phyloP scores from a whole-genome alignment of 345 rosid species.

The Turnera subulata region DNA sequence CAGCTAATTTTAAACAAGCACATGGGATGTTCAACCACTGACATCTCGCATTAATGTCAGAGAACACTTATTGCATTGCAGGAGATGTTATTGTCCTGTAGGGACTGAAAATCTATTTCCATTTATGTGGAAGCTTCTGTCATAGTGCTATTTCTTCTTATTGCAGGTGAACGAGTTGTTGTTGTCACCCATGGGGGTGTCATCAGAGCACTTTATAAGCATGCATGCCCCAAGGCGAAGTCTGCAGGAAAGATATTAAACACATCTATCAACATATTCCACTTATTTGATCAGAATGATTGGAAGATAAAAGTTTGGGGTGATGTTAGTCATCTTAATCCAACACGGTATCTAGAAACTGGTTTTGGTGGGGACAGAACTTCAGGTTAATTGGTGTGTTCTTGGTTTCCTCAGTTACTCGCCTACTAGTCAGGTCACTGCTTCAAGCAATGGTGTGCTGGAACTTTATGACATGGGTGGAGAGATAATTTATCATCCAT shows the following conservation, averaged over 20 bases:
- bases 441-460: slow-evolving; percentile 6
- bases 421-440: neutral
- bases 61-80: no score
- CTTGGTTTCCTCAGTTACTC: no score
- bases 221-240: slow-evolving; percentile 53
- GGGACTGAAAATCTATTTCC: no score
- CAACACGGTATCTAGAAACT: slow-evolving; percentile 39
- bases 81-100: no score
- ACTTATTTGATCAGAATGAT: slow-evolving; percentile 38
- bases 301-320: slow-evolving; percentile 59
- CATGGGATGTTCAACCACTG: no score
- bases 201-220: slow-evolving; percentile 53
- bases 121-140: neutral
- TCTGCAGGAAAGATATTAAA: slow-evolving; percentile 49
- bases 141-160: neutral
- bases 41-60: no score
- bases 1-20: no score
- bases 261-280: slow-evolving; percentile 61
- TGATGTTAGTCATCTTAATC: slow-evolving; percentile 55
- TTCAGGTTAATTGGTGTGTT: slow-evolving; percentile 42
- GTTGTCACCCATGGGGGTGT: slow-evolving; percentile 81
- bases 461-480: neutral
- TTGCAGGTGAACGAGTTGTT: slow-evolving; percentile 58
- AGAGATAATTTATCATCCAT: neutral
- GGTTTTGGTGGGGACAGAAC: slow-evolving; percentile 77